Percentiles rank a stretch among this genome's conserved stretches.
Conservation (phyloP, 192 early-diverging fungal species). For the Gryganskiella cystojenkinii region DNA sequence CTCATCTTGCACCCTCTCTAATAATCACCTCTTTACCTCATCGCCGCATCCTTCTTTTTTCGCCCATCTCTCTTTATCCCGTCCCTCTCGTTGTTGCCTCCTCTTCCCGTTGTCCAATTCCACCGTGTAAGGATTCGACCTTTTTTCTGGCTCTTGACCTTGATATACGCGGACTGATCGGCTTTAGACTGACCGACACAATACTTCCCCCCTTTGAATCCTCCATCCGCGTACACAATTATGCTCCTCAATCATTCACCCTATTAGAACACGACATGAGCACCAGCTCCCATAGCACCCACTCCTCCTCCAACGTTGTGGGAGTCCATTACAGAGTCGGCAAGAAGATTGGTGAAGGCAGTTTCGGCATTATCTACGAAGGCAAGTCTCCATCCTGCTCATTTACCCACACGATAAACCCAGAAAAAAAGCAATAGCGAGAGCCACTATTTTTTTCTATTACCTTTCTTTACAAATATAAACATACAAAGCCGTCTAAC, state of each 20-base stretch:
- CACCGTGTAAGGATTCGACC: not conserved
- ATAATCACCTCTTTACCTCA: slow-evolving; percentile 4
- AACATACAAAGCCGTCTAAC: not conserved
- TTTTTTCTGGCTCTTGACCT: not conserved
- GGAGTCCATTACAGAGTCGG: slow-evolving; percentile 97
- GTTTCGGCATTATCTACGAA: slow-evolving; percentile 99
- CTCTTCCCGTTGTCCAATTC: not conserved
- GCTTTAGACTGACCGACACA: not conserved
- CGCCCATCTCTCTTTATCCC: slow-evolving; percentile 1
- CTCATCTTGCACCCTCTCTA: not conserved
- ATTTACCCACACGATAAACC: too few relatives aligned
- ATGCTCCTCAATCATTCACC: not conserved
- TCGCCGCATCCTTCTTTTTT: slow-evolving; percentile 19
- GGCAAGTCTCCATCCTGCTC: slow-evolving; percentile 63
- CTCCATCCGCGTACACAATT: not conserved
- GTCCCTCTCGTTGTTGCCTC: not conserved
- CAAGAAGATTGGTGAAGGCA: slow-evolving; percentile 97
- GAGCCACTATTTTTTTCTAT: not conserved
- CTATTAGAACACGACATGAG: slow-evolving; percentile 24
- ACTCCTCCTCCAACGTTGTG: slow-evolving; percentile 82
- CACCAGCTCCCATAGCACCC: slow-evolving; percentile 51
- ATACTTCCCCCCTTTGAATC: not conserved
- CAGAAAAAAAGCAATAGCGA: too few relatives aligned
- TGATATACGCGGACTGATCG: not conserved
- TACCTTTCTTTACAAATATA: not conserved